A percentile compares a stretch with the other conserved stretches of the same genome.
Conservation (phyloP, 1,284 basidiomycete genomes). For the Agaricales sp. region DNA sequence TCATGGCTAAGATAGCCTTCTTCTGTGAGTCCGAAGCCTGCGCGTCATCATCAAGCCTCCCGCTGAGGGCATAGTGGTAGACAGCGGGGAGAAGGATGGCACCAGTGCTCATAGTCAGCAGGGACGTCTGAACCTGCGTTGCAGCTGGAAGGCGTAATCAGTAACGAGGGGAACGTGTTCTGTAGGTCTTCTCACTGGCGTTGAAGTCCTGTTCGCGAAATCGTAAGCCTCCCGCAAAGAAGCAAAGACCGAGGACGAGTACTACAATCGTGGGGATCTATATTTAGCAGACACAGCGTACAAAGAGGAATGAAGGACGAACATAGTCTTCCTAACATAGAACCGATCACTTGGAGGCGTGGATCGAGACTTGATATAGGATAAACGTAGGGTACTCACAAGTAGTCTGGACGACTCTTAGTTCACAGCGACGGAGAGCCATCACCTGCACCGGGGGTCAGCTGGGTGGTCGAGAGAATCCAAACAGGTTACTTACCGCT, state of each 20-base stretch:
- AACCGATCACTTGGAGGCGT: conserved; percentile 52
- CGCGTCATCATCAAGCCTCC: conserved; percentile 14
- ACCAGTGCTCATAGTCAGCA: conserved; percentile 72
- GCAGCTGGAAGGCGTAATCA: conserved; percentile 47
- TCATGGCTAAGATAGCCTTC: conserved; percentile 69
- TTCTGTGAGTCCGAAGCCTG: conserved; percentile 23
- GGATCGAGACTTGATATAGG: neutral
- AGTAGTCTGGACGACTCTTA: conserved; percentile 76
- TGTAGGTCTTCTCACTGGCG: conserved; percentile 34
- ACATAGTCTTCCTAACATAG: conserved; percentile 72
- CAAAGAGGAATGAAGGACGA: too few species aligned
- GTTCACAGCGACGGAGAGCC: conserved; percentile 74
- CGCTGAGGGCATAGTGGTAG: conserved; percentile 57
- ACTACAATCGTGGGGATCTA: too few species aligned
- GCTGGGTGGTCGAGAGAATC: neutral
- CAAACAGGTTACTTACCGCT: conserved; percentile 43
- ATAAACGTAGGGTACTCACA: conserved; percentile 29
- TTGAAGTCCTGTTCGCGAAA: conserved; percentile 76
- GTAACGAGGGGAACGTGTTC: neutral
- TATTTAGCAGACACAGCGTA: too few species aligned
- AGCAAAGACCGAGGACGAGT: conserved; percentile 67
- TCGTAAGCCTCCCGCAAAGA: conserved; percentile 69
- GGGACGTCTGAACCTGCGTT: conserved; percentile 72
- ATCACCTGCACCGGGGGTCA: conserved; percentile 43
- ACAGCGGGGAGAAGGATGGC: conserved; percentile 75